Conservation (phyloP, 345 rosid species). For the Salix suchowensis region DNA sequence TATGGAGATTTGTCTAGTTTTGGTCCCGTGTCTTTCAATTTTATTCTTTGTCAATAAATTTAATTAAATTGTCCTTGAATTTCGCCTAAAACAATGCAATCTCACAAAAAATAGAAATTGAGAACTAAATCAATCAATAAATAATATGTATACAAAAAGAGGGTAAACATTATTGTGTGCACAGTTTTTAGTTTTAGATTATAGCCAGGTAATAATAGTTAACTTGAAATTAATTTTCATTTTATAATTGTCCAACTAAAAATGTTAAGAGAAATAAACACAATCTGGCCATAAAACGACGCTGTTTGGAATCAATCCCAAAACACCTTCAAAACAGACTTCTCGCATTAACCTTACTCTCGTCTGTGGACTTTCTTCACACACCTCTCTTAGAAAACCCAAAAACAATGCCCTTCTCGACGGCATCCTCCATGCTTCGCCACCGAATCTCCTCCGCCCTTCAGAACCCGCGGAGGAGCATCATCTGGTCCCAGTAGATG, state of each 20-base stretch:
- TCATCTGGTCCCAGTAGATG: conserved; percentile 71
- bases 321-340: background rate
- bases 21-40: too few relatives aligned
- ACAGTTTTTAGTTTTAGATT: too few relatives aligned
- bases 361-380: background rate
- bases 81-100: too few relatives aligned
- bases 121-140: too few relatives aligned
- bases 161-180: too few relatives aligned
- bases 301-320: background rate
- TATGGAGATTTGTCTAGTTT: too few relatives aligned
- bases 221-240: background rate
- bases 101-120: too few relatives aligned
- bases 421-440: conserved; percentile 52
- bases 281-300: conserved; percentile 4
- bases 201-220: too few relatives aligned
- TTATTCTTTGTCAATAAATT: too few relatives aligned
- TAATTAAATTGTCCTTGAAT: too few relatives aligned
- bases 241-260: background rate
- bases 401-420: conserved; percentile 9
- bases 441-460: conserved; percentile 58
- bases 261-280: background rate
- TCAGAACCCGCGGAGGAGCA: conserved; percentile 23
- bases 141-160: too few relatives aligned
- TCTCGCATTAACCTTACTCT: background rate
- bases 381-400: background rate